Evolutionary conservation across 1,284 basidiomycete species (phyloP).

Genomic region (Sporisorium reilianum): DNA sequence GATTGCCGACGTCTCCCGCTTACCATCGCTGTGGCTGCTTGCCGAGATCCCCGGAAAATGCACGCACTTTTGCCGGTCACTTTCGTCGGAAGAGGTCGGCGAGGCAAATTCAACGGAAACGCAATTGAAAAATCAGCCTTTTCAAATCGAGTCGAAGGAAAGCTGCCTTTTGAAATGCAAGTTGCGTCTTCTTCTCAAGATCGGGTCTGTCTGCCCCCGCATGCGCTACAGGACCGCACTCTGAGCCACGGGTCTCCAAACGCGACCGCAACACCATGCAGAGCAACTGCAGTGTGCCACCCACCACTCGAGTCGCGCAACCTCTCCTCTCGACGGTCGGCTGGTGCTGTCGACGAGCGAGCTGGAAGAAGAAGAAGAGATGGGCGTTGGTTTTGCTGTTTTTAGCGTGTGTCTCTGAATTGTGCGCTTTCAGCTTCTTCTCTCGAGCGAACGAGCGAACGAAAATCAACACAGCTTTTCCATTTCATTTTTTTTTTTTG

Average conservation of each 20-base stretch:
- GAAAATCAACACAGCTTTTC: neutral
- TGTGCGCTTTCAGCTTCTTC: constrained; percentile 16
- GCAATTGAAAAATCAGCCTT: neutral
- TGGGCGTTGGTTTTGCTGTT: constrained; percentile 10
- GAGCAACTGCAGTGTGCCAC: no score
- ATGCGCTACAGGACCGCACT: constrained; percentile 13
- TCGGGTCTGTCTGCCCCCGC: neutral
- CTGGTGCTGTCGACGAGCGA: no score
- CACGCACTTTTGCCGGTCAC: constrained; percentile 7
- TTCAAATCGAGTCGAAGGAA: neutral
- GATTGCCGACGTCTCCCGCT: constrained; percentile 2
- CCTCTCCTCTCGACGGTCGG: no score
- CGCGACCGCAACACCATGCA: no score
- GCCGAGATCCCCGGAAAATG: constrained; percentile 12
- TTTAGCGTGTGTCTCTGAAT: constrained; percentile 3
- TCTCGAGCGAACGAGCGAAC: neutral
- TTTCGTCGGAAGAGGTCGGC: constrained; percentile 34
- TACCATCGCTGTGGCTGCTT: neutral
- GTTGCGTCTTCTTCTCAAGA: neutral
- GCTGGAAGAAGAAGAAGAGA: neutral
- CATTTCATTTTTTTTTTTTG: no score
- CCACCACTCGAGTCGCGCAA: no score
- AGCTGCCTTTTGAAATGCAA: no score
- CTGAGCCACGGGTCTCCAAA: neutral
- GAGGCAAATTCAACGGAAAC: constrained; percentile 6